These are phyloP conservation scores for Alectoria sarmentosa DNA, from an alignment of 495 filamentous ascomycete species.

Conservation along the genomic window DNA sequence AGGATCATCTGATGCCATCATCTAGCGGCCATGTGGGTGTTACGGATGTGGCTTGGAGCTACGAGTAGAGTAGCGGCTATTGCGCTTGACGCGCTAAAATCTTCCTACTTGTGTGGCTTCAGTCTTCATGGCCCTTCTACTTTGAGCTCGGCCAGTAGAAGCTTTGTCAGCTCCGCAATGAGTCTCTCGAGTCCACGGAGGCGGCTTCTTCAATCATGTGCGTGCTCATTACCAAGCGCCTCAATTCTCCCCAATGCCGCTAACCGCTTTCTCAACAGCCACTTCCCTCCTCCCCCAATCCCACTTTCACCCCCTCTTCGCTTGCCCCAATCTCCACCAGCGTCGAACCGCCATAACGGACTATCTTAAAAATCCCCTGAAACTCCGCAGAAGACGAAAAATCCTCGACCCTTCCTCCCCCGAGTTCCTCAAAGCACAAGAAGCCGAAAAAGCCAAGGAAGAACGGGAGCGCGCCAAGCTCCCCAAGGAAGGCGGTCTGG, in stretches of 20 bases:
- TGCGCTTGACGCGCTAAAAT: neutral
- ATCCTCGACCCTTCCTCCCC: conserved; percentile 25
- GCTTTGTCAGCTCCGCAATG: neutral
- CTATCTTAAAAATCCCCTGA: conserved; percentile 19
- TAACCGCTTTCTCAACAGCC: conserved; percentile 3
- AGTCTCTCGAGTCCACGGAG: conserved; percentile 11
- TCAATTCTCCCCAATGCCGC: neutral
- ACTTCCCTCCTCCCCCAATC: conserved; percentile 28
- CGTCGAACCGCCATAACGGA: conserved; percentile 22
- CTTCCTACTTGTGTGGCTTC: neutral
- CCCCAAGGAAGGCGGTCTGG: conserved; percentile 33
- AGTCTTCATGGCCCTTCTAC: neutral
- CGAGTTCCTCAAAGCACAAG: conserved; percentile 3
- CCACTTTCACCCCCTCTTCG: conserved; percentile 9
- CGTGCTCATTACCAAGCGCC: neutral
- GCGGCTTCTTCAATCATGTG: conserved; percentile 11
- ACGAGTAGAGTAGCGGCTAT: too few species aligned
- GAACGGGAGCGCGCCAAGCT: conserved; percentile 21
- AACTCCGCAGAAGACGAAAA: conserved; percentile 27
- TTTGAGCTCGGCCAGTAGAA: neutral
- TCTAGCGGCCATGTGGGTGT: neutral
- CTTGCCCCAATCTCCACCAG: conserved; percentile 18
- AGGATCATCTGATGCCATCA: neutral
- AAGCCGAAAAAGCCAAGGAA: conserved; percentile 19
- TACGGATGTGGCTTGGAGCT: neutral